Evolutionary conservation across 192 early-diverging fungal species (phyloP), one percentile per base, ranked within the genome.

Genomic region (Glomus cerebriforme): DNA sequence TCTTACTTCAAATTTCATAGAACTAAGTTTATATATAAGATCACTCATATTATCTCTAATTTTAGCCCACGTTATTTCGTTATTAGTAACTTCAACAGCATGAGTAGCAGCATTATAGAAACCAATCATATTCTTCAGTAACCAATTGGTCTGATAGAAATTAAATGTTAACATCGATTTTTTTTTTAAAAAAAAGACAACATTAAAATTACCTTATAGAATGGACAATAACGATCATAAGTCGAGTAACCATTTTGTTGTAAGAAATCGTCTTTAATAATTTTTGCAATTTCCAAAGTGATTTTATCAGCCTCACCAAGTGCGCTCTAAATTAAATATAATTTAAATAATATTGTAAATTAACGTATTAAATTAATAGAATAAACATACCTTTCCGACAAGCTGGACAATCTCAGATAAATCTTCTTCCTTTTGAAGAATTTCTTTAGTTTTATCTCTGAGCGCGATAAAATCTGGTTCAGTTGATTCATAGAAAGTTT

Each of bases 261-360:
- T 85, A 99, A 89, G 88, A 99, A 99, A 86, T 99, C 98, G 81
- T 99, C 98, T 92, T 99, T 99, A 83, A 99, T 94, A 80, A 99
- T 91, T 79, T 93, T 94, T 72, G 98, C 98, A 72, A 99, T 88
- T 79, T 99, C 98, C 59, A 99, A 91, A 22, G 96, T 98, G 85
- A 99, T 99, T 91, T 99, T 99, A 87, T 99, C 98, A 19, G 93
- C 88, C 83, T 99, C 98, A 24, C 94, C 95, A 79, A 85, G 77
- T 6, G 85, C 85, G 19, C 77, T 78, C 65, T 75, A 58, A 5
- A 12, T 12, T 27, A 1, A 68, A 7, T 2, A n/a, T n/a, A 59
- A 13, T 47, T 43, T 37, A 47, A 8, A 72, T 26, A 27, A 43
- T 26, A 39, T 15, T 54, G 7, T 39, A 37, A 0, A 13, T 72